Evolutionary conservation across 768 basidiomycete species (phyloP), one percentile per base, ranked within the genome.

Genomic region (Suillus decipiens): DNA sequence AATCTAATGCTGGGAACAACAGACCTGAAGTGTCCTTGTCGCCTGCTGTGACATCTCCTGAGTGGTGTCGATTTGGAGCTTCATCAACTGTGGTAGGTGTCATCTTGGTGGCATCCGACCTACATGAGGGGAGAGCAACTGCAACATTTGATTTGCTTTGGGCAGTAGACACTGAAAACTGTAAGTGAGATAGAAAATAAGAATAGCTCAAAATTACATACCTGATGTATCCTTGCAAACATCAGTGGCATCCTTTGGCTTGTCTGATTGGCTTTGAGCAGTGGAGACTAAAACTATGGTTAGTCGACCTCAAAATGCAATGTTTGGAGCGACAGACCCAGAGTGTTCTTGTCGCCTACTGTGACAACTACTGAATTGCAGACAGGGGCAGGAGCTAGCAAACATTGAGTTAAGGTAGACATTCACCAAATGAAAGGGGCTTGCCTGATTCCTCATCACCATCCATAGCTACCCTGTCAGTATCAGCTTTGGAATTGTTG

Each of bases 201-300:
- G 39, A 39, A 39, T 39, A 14, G 39, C 39, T 39, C 39, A 39
- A 6, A 39, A 39, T 39, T 2, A 48, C 42, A 43, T 43, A 43
- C 42, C 42, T 43, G 42, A 43, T 43, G 42, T 43, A 43, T 43
- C 42, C 42, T 43, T 43, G 42, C 42, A 43, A 43, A 43, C 42
- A n/a, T 43, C 19, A 10, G 42, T 43, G 42, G 42, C 42, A 43
- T 43, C 42, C 42, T 43, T 43, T 43, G 42, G 42, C 11, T 37
- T 37, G 11, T 37, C 37, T 11, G 12, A 37, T 37, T 37, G 37
- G 37, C 42, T 43, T 43, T 43, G 42, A 43, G 42, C 42, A 43
- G 42, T 43, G 9, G 42, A 43, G 19, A 43, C 42, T 43, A 43
- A 43, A 43, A 43, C 42, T 43, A 43, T 19, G n/a, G 42, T 43